Base-by-base conservation (phyloP, 208 protist genomes). In the Leishmania gerbilli region DNA sequence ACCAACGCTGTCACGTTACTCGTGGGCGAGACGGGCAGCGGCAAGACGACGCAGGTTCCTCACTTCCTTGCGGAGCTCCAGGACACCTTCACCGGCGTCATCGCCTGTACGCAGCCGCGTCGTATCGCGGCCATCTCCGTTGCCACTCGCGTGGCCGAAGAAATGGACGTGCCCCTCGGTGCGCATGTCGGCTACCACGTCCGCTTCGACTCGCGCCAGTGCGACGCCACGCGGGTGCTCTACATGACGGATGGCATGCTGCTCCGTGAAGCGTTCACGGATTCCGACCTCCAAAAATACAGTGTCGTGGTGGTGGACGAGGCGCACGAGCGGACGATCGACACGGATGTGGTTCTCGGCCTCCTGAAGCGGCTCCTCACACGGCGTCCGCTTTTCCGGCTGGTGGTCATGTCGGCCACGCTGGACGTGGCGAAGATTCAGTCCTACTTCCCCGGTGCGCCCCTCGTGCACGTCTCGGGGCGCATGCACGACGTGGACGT, bases 161-260 rank as follows among this genome's bases (percentile, higher is more conserved):
- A 99, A 88, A 98, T 98, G 87, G 99, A 99, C 49, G 99, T 99
- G 62, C 69, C 76, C n/a, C 87, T 99, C 1, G 99, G 99, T 45
- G 86, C 97, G 34, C 95, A 99, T 75, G 99, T 99, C 2, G 99
- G 99, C 53, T 99, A 99, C 84, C 93, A 94, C 40, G 99, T 99
- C 75, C 95, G 99, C 71, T 99, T 99, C 87, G 98, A 99, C 79
- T 97, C 99, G 76, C 92, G 87, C 56, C 97, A 95, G 27, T 93
- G 83, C 55, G 77, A 85, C 15, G 84, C 95, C n/a, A 99, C 99
- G 11, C 91, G 93, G 34, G 94, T 99, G 56, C 98, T 99, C 58
- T 99, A 99, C 90, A 97, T 99, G 91, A 99, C 99, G 11, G 99
- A 99, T 89, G 99, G 99, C 88, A 99, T 99, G 95, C 88, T 99